Conservation (phyloP, 768 basidiomycete species). For the Tulasnella sp. region DNA sequence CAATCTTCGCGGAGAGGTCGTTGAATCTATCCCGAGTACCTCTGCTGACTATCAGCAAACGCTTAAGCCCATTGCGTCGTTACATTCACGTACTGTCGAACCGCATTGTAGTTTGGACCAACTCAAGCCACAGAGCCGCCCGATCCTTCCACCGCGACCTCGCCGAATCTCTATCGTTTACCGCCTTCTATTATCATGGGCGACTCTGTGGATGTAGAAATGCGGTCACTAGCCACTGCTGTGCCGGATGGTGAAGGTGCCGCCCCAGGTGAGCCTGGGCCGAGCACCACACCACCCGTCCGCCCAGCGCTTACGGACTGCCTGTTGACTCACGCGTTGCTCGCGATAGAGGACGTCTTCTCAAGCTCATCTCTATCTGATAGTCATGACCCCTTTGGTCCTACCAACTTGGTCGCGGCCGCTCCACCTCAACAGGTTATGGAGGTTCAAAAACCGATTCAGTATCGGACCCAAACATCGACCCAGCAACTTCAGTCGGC, state of each 20-base stretch:
- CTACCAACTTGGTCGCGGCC: conserved; percentile 48
- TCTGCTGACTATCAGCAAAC: not conserved
- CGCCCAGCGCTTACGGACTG: not conserved
- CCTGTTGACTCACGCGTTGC: not conserved
- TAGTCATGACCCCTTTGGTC: conserved; percentile 50
- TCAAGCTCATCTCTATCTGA: conserved; percentile 41
- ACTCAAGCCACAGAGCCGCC: not conserved
- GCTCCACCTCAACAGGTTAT: conserved; percentile 54
- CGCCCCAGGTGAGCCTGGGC: not conserved
- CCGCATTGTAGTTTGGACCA: not conserved
- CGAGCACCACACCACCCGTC: not conserved
- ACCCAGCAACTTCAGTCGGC: not conserved
- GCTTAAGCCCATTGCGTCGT: not conserved
- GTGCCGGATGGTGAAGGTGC: not conserved
- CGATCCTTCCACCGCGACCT: not conserved
- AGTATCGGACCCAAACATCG: conserved; percentile 43
- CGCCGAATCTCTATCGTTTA: not conserved
- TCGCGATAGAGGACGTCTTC: not conserved
- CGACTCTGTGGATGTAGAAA: not conserved
- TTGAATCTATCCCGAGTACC: not conserved
- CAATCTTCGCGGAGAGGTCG: not conserved
- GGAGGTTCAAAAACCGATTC: conserved; percentile 47
- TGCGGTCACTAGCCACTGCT: not conserved
- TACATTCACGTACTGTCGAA: not conserved
- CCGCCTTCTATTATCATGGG: not conserved